These are phyloP conservation scores for Coprinopsis strossmayeri DNA, from an alignment of 768 basidiomycete genomes.

Conservation along the genomic window DNA sequence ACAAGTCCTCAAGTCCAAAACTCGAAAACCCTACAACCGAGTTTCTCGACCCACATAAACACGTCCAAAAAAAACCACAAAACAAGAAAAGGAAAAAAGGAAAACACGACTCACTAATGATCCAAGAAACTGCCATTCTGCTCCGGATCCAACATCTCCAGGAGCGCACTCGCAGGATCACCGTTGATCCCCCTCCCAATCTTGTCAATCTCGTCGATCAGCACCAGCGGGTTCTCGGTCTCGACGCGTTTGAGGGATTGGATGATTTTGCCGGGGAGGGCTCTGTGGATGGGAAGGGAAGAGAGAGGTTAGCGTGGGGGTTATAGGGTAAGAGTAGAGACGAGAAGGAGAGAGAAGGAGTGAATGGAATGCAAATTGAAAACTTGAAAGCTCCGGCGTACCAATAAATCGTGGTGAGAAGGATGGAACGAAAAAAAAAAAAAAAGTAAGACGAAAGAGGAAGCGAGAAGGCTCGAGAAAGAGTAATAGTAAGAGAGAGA, in stretches of 20 bases:
- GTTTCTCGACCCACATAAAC: too few species aligned
- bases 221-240: slow-evolving; percentile 88
- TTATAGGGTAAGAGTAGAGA: neutral
- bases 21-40: too few species aligned
- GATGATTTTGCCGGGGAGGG: slow-evolving; percentile 91
- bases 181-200: slow-evolving; percentile 89
- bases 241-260: slow-evolving; percentile 91
- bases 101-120: slow-evolving; percentile 67
- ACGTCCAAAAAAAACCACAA: too few species aligned
- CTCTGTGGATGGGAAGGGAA: slow-evolving; percentile 43
- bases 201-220: slow-evolving; percentile 97
- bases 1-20: too few species aligned
- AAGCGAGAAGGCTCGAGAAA: too few species aligned
- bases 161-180: slow-evolving; percentile 83
- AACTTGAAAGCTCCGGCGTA: too few species aligned
- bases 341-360: neutral
- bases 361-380: neutral
- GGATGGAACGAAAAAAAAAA: neutral
- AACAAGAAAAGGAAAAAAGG: neutral
- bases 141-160: slow-evolving; percentile 94
- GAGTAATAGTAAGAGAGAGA: too few species aligned
- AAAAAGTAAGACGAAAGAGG: neutral
- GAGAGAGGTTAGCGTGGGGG: neutral
- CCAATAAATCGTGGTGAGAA: slow-evolving; percentile 2
- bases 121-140: slow-evolving; percentile 94